Evolutionary conservation across 768 basidiomycete species (phyloP).

Genomic region (Mycena filopes): DNA sequence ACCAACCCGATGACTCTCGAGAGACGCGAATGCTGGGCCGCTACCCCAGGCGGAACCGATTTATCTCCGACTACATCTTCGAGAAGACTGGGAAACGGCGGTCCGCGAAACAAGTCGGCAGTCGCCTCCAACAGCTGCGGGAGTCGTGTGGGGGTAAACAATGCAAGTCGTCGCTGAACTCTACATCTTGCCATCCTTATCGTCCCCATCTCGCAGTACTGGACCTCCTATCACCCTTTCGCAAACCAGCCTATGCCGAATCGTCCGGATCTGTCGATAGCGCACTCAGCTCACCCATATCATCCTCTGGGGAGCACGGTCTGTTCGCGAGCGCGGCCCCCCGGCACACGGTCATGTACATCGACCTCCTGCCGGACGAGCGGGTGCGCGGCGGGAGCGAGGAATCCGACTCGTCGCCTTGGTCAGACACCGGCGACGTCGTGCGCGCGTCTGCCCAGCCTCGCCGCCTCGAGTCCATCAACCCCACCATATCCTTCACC

Average conservation of each 20-base stretch:
- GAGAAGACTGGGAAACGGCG: constrained; percentile 73
- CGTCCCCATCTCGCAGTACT: constrained; percentile 45
- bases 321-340: constrained; percentile 19
- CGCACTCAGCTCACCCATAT: constrained; percentile 16
- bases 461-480: constrained; percentile 67
- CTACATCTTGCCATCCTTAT: constrained; percentile 9
- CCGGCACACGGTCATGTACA: constrained; percentile 52
- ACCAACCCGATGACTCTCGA: constrained; percentile 59
- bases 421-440: constrained; percentile 37
- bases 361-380: constrained; percentile 55
- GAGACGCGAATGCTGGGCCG: constrained; percentile 61
- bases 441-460: constrained; percentile 54
- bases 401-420: constrained; percentile 19
- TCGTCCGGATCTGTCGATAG: constrained; percentile 24
- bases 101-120: constrained; percentile 83
- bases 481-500: constrained; percentile 73
- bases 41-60: constrained; percentile 69
- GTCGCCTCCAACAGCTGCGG: constrained; percentile 80
- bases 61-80: constrained; percentile 69
- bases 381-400: too few species aligned
- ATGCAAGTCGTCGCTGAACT: constrained; percentile 55
- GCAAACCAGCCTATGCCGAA: constrained; percentile 36
- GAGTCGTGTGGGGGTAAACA: constrained; percentile 78
- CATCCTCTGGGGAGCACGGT: constrained; percentile 26
- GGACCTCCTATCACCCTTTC: constrained; percentile 54